Evolutionary conservation across 2,329 filamentous ascomycete species (phyloP).

Genomic region (Ophiostoma ulmi): DNA sequence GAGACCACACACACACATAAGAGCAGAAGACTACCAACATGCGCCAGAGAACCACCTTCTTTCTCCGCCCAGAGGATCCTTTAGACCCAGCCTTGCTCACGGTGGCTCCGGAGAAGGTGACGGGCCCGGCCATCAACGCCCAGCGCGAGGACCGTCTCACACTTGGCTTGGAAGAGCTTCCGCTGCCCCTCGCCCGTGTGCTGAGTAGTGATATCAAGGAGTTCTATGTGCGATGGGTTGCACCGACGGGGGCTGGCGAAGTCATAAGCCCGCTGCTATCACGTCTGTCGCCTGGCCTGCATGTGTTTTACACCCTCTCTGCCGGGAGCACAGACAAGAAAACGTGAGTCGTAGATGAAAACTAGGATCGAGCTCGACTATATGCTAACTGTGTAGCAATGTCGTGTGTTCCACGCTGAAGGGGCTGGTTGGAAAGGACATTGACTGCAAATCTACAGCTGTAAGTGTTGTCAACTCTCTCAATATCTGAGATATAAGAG

Average conservation of each 20-base stretch:
- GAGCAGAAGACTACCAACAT: slow-evolving; percentile 41
- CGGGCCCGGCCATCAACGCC: slow-evolving; percentile 53
- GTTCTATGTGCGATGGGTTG: slow-evolving; percentile 76
- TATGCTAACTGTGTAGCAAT: slow-evolving; percentile 34
- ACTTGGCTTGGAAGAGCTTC: slow-evolving; percentile 66
- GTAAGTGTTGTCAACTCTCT: slow-evolving; percentile 33
- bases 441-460: slow-evolving; percentile 51
- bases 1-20: neutral
- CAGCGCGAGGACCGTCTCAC: slow-evolving; percentile 77
- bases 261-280: slow-evolving; percentile 67
- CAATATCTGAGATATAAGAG: neutral
- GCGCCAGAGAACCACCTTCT: slow-evolving; percentile 75
- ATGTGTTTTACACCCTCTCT: slow-evolving; percentile 71
- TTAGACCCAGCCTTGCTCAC: slow-evolving; percentile 61
- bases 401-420: slow-evolving; percentile 56
- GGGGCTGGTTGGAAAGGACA: slow-evolving; percentile 46
- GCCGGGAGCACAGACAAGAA: slow-evolving; percentile 3
- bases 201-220: slow-evolving; percentile 59
- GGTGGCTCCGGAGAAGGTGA: slow-evolving; percentile 52
- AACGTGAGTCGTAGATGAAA: slow-evolving; percentile 15
- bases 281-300: slow-evolving; percentile 71
- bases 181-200: slow-evolving; percentile 57
- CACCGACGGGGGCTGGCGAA: slow-evolving; percentile 53
- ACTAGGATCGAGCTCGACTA: neutral
- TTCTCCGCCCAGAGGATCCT: slow-evolving; percentile 59